Evolutionary conservation across 306 rosid genomes (phyloP).

Genomic region (Acacia crassicarpa): DNA sequence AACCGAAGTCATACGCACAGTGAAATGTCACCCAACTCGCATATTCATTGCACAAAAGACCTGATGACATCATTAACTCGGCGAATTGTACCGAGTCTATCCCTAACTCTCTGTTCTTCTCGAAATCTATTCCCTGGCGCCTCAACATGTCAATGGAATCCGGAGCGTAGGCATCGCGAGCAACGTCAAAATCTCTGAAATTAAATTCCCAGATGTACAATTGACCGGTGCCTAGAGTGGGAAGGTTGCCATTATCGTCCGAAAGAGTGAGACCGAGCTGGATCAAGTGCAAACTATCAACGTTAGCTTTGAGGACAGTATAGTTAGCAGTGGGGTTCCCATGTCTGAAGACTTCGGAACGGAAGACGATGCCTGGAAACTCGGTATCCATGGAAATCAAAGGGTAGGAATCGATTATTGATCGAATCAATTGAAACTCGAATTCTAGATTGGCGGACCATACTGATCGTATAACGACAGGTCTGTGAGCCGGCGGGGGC

Average conservation of each 20-base stretch:
- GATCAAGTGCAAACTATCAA: slow-evolving; percentile 62
- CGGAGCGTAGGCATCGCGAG: slow-evolving; percentile 53
- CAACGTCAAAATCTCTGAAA: slow-evolving; percentile 60
- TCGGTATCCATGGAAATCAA: slow-evolving; percentile 76
- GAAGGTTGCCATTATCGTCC: slow-evolving; percentile 52
- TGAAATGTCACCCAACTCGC: slow-evolving; percentile 72
- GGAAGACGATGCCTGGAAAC: slow-evolving; percentile 72
- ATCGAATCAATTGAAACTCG: slow-evolving; percentile 53
- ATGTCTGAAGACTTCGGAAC: slow-evolving; percentile 26
- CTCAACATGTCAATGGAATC: slow-evolving; percentile 60
- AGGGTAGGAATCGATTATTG: slow-evolving; percentile 42
- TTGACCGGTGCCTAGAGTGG: slow-evolving; percentile 44
- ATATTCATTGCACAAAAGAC: slow-evolving; percentile 53
- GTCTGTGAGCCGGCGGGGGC: slow-evolving; percentile 6
- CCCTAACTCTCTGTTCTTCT: slow-evolving; percentile 40
- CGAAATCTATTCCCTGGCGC: slow-evolving; percentile 69
- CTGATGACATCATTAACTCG: slow-evolving; percentile 71
- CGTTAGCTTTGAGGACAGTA: slow-evolving; percentile 68
- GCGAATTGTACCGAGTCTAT: slow-evolving; percentile 53
- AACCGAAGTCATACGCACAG: slow-evolving; percentile 70
- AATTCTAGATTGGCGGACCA: slow-evolving; percentile 55
- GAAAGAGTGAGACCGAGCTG: slow-evolving; percentile 71
- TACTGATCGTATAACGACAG: slow-evolving; percentile 53
- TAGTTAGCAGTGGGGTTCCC: slow-evolving; percentile 35
- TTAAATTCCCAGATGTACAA: slow-evolving; percentile 67